Evolutionary conservation across 2,329 filamentous ascomycete species (phyloP), one percentile per base, ranked within the genome.

Genomic region (Cadophora malorum): DNA sequence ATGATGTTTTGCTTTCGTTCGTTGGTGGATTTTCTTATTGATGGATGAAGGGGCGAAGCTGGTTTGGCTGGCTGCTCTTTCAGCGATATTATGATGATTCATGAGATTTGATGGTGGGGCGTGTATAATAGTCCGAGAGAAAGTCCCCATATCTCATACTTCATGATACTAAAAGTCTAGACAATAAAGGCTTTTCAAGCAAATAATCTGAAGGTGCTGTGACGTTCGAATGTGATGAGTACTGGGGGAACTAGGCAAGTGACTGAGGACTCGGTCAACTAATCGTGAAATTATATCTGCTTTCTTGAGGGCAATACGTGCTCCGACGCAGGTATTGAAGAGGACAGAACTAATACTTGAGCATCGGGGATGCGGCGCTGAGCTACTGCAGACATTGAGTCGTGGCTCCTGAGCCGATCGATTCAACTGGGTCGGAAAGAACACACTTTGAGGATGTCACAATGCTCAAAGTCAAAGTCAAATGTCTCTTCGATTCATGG

Each of bases 1-100:
- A 38, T 58, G 55, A 58, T 23, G 31, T 23, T 58, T 56, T 38
- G 55, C 55, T 38, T 41, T 41, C 53, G 53, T 56, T 35, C 33
- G 33, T 41, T 58, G 55, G 19, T 58, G 31, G 33, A 33, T 25
- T 55, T 33, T 21, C 28, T 38, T 38, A 9, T 38, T 58, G 21
- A 38, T 58, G 55, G 33, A 38, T 58, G 28, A 31, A 8, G 21
- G 55, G 23, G 33, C 12, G 55, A 58, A 56, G 19, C 53, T 56
- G 53, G 53, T 56, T 10, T 3, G 16, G 53, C 53, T 14, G 55
- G 33, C n/a, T 58, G 7, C 33, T 23, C 55, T 38, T 23, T 14
- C 8, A 58, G 31, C n/a, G 55, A 41, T 38, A 8, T 49, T 49
- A 45, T 45, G 45, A n/a, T 21, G 19, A 33, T 19, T 35, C 53